Conservation (phyloP, 768 basidiomycete genomes). For the Baorangia bicolor region DNA sequence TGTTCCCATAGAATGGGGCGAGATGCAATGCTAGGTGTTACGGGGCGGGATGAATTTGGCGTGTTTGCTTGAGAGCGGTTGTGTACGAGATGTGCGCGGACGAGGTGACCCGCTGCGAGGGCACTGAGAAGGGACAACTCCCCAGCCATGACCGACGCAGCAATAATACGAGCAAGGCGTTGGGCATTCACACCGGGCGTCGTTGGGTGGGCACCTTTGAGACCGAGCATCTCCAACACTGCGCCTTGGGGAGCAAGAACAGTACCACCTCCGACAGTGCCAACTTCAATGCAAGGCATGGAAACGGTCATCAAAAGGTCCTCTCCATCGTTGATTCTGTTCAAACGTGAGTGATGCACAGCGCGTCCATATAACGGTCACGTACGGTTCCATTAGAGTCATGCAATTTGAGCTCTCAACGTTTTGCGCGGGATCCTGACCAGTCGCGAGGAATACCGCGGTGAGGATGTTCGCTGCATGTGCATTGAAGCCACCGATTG, state of each 20-base stretch:
- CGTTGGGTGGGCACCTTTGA: conserved; percentile 85
- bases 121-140: conserved; percentile 91
- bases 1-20: conserved; percentile 26
- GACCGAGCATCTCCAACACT: conserved; percentile 91
- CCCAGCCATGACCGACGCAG: conserved; percentile 94
- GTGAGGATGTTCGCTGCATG: conserved; percentile 98
- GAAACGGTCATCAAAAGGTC: conserved; percentile 91
- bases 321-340: conserved; percentile 80
- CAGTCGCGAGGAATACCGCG: conserved; percentile 92
- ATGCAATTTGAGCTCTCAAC: conserved; percentile 99
- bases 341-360: conserved; percentile 2
- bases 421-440: conserved; percentile 99
- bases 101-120: conserved; percentile 91
- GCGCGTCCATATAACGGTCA: conserved; percentile 4
- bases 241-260: conserved; percentile 86
- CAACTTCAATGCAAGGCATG: conserved; percentile 99
- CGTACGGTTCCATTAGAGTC: conserved; percentile 97
- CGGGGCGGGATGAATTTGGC: conserved; percentile 61
- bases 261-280: conserved; percentile 96
- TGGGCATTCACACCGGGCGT: conserved; percentile 89
- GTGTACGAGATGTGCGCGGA: conserved; percentile 89
- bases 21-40: conserved; percentile 49
- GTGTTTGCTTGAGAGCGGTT: conserved; percentile 85
- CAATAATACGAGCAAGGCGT: conserved; percentile 84
- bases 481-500: conserved; percentile 97